phyloP scores from a whole-genome alignment of 2,329 filamentous ascomycete genomes.

The Aspergillus pseudoterreus region DNA sequence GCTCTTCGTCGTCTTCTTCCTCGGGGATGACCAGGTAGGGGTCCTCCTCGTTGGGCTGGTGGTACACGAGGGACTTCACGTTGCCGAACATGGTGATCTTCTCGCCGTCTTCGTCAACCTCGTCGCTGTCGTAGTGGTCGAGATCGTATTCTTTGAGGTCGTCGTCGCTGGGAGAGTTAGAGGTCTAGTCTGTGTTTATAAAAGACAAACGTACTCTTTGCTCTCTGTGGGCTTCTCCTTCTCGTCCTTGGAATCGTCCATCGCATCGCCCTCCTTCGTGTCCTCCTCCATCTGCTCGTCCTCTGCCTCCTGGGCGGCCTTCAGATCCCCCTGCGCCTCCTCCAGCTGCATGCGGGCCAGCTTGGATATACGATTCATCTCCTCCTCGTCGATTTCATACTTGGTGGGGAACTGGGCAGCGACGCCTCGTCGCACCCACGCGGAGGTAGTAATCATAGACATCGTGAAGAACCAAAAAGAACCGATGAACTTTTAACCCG shows the following conservation, averaged over 20 bases:
- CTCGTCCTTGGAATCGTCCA: slow-evolving; percentile 21
- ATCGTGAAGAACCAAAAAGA: slow-evolving; percentile 24
- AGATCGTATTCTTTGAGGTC: slow-evolving; percentile 94
- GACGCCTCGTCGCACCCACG: slow-evolving; percentile 74
- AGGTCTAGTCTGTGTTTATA: too few relatives aligned
- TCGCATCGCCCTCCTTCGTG: slow-evolving; percentile 23
- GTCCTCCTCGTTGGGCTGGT: slow-evolving; percentile 90
- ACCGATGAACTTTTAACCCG: background rate
- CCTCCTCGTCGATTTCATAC: slow-evolving; percentile 71
- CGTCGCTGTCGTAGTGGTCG: slow-evolving; percentile 89
- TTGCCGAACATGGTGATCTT: slow-evolving; percentile 93
- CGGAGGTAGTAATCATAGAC: slow-evolving; percentile 70
- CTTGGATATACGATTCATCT: slow-evolving; percentile 71
- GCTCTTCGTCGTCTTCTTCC: slow-evolving; percentile 79
- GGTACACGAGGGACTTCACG: slow-evolving; percentile 87
- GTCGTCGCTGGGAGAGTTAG: slow-evolving; percentile 52
- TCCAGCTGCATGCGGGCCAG: slow-evolving; percentile 78
- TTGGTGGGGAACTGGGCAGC: slow-evolving; percentile 72
- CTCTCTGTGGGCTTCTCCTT: slow-evolving; percentile 20
- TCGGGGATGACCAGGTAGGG: slow-evolving; percentile 90
- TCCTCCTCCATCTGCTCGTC: slow-evolving; percentile 25
- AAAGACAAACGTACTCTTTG: slow-evolving; percentile 9
- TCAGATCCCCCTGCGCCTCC: slow-evolving; percentile 83
- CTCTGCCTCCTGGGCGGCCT: slow-evolving; percentile 61
- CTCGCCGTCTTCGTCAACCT: slow-evolving; percentile 62